Percentiles rank a stretch among this genome's conserved stretches.
These are phyloP conservation scores for Globisporangium carolinianum DNA, from an alignment of 352 stramenopile species.

Conservation along the genomic window DNA sequence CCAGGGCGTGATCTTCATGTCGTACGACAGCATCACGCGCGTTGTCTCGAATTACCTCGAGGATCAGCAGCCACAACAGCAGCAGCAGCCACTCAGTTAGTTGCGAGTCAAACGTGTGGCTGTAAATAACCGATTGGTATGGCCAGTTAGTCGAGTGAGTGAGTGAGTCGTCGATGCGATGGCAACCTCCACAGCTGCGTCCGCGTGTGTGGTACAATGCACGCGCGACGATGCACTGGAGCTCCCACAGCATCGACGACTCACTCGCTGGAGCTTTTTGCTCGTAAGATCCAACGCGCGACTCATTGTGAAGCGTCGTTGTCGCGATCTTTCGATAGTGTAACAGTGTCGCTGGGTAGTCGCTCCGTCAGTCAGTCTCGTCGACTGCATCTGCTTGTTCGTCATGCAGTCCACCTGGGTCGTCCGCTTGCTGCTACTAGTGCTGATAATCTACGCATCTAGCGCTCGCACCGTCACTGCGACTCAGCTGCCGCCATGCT, in stretches of 20 bases:
- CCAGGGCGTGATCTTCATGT: constrained; percentile 98
- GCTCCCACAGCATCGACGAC: background rate
- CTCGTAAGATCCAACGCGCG: no score
- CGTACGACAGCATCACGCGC: constrained; percentile 76
- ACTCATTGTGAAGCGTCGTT: no score
- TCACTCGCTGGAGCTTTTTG: background rate
- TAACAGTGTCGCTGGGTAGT: no score
- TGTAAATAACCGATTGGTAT: no score
- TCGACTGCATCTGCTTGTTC: background rate
- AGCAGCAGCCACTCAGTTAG: background rate
- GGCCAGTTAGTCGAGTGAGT: no score
- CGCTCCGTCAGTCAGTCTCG: no score
- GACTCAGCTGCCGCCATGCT: constrained; percentile 1
- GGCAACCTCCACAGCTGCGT: constrained; percentile 2
- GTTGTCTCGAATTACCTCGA: constrained; percentile 51
- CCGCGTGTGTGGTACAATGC: no score
- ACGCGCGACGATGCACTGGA: background rate
- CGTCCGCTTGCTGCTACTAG: background rate
- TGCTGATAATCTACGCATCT: background rate
- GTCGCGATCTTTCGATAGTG: no score
- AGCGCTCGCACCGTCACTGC: no score
- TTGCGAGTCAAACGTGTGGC: background rate
- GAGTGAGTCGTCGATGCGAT: background rate
- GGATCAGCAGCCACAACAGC: background rate
- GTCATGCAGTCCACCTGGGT: background rate